Percentiles rank a stretch among this genome's conserved stretches.
phyloP scores from a whole-genome alignment of 257 asterid genomes.

The Schizonepeta tenuifolia region DNA sequence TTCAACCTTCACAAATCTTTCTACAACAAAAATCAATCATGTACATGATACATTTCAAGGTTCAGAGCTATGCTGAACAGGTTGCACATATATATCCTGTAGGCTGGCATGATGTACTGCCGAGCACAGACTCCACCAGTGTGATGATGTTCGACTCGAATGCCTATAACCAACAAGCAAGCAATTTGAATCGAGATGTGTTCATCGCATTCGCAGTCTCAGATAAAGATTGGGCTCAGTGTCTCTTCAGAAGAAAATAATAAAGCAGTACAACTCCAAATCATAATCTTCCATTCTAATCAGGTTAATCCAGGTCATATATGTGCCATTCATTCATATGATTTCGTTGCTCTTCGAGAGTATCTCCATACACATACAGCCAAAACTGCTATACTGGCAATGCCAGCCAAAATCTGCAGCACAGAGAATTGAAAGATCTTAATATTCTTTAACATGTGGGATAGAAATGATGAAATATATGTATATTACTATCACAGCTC shows the following conservation, averaged over 20 bases:
- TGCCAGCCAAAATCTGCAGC: conserved; percentile 72
- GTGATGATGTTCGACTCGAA: neutral
- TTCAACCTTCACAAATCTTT: neutral
- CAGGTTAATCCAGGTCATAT: conserved; percentile 23
- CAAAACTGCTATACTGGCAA: conserved; percentile 67
- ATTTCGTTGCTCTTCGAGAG: conserved; percentile 50
- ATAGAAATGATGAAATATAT: neutral
- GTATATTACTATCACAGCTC: neutral
- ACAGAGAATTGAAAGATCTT: conserved; percentile 7
- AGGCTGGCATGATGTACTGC: neutral
- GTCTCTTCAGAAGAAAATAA: neutral
- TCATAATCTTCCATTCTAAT: conserved; percentile 6
- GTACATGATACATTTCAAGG: neutral
- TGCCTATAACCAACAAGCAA: neutral
- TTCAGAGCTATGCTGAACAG: neutral
- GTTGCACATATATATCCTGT: neutral
- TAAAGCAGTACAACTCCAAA: neutral
- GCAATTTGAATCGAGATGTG: neutral
- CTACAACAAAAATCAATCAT: neutral
- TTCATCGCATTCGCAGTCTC: neutral
- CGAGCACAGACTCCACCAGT: neutral
- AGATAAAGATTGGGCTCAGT: neutral
- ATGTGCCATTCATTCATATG: conserved; percentile 34
- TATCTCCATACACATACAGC: conserved; percentile 71
- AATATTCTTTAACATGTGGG: neutral